Base-by-base conservation (phyloP, 2,329 filamentous ascomycete species). In the Diaporthe eres region DNA sequence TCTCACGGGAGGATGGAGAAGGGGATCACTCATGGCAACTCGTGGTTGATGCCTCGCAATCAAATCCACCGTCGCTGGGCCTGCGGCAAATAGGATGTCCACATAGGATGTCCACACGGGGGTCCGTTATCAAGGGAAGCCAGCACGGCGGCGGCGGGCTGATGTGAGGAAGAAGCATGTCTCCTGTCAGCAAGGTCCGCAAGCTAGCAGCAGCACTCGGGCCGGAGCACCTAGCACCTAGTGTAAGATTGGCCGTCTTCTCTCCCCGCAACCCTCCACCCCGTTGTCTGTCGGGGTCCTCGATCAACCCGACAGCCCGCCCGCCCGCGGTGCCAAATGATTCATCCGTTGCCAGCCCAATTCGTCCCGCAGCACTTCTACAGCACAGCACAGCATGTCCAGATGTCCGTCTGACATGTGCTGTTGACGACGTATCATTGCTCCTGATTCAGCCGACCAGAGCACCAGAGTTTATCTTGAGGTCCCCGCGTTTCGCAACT, bases 271-370 rank as follows among this genome's bases (percentile, higher is more conserved):
- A n/a, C 44, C 19, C 53, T 39, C n/a, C 22, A 25, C 12, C 37
- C 34, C 37, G 34, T 61, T n/a, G 13, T 13, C 68, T 65, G 47
- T 79, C 78, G 78, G 78, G 75, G 71, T 78, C 57, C 72, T 68
- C 53, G 42, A 77, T 49, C 57, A 76, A 34, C 71, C 78, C 78
- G 78, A 77, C 74, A 70, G 65, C 49, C 65, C 65, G 65, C 13
- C n/a, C 34, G 65, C 15, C 47, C 65, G 47, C 15, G 12, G 65
- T n/a, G 12, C 34, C 34, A 70, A 8, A 68, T 15, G n/a, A 70
- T 42, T 42, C 34, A 10, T 22, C 65, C 47, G n/a, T 55, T 28
- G 47, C 42, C 47, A 68, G 39, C 63, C 12, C 63, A 68, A 37
- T 37, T 39, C 44, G 44, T 68, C 28, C 44, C 22, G 28, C 19